Base-by-base conservation (phyloP, 1,284 basidiomycete species). In the Rhodotorula sp. region DNA sequence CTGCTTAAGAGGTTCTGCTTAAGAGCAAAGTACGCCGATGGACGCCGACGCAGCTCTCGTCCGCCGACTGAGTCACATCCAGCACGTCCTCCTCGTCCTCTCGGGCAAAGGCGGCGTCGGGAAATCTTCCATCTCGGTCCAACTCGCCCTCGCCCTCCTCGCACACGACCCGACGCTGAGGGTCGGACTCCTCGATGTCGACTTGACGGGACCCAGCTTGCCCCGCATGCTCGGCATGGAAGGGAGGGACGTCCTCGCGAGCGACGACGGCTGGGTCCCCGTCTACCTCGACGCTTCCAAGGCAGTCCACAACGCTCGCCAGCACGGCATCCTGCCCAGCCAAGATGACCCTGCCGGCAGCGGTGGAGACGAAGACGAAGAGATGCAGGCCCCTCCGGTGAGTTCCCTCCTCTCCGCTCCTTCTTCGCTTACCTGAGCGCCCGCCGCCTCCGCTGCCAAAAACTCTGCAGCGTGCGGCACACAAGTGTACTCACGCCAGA, bases 41-140 rank as follows among this genome's bases (percentile, higher is more conserved):
- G 33, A 53, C 6, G n/a, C 53, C 7, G 73, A 75, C 17, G 58
- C 29, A 20, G 26, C n/a, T 3, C 69, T 75, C 48, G 45, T 69
- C n/a, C 51, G 56, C 7, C 67, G 74, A 3, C 58, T 75, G 7
- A 42, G 48, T 17, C 6, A 54, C 17, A 88, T 98, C 72, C 90
- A 91, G 77, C 87, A 93, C 79, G 88, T 98, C 80, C 88, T 99
- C 77, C 88, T 98, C 75, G 94, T 99, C 65, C 86, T 95, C 58
- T 93, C 93, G 22, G 95, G 95, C 29, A 99, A 99, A 82, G 95
- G 95, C 54, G 96, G 96, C 51, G 95, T 99, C 51, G 96, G 96
- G 71, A 99, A 99, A 83, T 97, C 94, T 17, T 96, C 93, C 0
- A 91, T 98, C 22, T 89, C 93, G 3, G 87, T 91, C 1, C 96